phyloP scores from a whole-genome alignment of 495 filamentous ascomycete genomes.

The Terfezia boudieri region DNA sequence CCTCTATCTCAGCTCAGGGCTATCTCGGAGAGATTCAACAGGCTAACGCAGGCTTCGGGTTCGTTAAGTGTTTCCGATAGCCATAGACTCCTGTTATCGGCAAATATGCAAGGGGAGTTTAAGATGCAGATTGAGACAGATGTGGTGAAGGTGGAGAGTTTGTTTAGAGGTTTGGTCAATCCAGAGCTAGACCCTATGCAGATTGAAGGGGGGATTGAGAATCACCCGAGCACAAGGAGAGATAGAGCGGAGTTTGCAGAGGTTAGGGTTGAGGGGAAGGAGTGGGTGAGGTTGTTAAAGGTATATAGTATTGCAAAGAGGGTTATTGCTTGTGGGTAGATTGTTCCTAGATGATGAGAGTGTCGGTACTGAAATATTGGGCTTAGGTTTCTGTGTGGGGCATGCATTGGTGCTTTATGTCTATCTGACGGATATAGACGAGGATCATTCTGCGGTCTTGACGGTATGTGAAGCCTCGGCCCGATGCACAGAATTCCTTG shows the following conservation, averaged over 20 bases:
- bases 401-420: constrained; percentile 82
- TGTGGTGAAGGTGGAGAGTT: constrained; percentile 52
- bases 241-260: constrained; percentile 53
- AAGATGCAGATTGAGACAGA: constrained; percentile 55
- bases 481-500: no score
- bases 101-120: constrained; percentile 79
- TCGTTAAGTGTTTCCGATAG: constrained; percentile 11
- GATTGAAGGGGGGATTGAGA: constrained; percentile 37
- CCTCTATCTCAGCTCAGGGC: constrained; percentile 63
- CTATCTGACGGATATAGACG: constrained; percentile 50
- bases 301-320: constrained; percentile 71
- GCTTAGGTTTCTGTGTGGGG: constrained; percentile 33
- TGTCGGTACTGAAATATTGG: background rate
- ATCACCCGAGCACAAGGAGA: constrained; percentile 47
- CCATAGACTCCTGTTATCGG: constrained; percentile 56
- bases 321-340: constrained; percentile 56
- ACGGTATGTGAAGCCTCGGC: constrained; percentile 33
- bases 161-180: constrained; percentile 65
- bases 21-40: constrained; percentile 85
- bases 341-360: background rate
- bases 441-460: constrained; percentile 43
- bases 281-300: constrained; percentile 76
- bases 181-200: constrained; percentile 59
- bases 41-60: constrained; percentile 31
- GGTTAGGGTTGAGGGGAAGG: constrained; percentile 72